Evolutionary conservation across 495 filamentous ascomycete species (phyloP).

Genomic region (Staphylotrichum tortipilum): DNA sequence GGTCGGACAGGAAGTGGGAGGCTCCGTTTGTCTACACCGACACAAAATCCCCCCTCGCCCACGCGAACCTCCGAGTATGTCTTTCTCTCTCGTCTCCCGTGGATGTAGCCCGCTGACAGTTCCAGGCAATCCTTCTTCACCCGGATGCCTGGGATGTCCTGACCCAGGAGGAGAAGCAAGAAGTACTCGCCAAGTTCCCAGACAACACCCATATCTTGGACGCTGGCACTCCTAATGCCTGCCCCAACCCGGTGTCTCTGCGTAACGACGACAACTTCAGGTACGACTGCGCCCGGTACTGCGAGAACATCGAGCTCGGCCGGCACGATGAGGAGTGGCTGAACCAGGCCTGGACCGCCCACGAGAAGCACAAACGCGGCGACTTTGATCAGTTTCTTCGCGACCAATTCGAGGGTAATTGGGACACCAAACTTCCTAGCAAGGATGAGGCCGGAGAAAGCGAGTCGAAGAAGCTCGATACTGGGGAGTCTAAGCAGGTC

Average conservation of each 20-base stretch:
- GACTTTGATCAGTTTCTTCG: constrained; percentile 62
- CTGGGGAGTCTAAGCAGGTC: background rate
- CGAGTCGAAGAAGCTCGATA: background rate
- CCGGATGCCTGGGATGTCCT: constrained; percentile 52
- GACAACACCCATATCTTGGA: constrained; percentile 32
- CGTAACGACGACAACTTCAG: constrained; percentile 39
- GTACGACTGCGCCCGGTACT: constrained; percentile 34
- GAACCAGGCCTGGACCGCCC: constrained; percentile 52
- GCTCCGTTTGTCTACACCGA: constrained; percentile 47
- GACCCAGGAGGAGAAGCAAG: constrained; percentile 44
- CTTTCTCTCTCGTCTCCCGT: background rate
- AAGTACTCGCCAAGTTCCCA: constrained; percentile 50
- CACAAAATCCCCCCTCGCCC: constrained; percentile 44
- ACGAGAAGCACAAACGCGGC: constrained; percentile 54
- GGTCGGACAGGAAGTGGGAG: constrained; percentile 24
- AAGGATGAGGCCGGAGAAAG: background rate
- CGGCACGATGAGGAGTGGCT: constrained; percentile 60
- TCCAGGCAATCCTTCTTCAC: constrained; percentile 47
- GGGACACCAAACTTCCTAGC: constrained; percentile 52
- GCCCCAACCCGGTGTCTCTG: constrained; percentile 29
- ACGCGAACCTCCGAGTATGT: constrained; percentile 50
- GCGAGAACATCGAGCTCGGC: constrained; percentile 51
- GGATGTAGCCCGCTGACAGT: background rate
- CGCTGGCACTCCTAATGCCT: constrained; percentile 22
- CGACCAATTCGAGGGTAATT: constrained; percentile 56